Conservation (phyloP, 192 early-diverging fungal genomes). For the Thoreauomyces humboldtii region DNA sequence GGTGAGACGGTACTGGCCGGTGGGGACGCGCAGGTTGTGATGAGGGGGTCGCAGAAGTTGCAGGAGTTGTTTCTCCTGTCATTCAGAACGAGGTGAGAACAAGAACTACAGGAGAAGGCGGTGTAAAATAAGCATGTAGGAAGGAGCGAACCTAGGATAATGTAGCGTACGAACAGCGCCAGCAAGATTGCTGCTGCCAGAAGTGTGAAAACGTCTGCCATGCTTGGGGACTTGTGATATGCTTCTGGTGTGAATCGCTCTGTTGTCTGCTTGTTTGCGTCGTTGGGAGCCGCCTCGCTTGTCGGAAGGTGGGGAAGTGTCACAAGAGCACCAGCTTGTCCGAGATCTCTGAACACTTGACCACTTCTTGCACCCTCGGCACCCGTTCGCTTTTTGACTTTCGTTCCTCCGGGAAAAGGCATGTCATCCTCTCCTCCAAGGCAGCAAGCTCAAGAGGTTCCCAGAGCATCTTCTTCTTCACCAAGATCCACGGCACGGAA, state of each 20-base stretch:
- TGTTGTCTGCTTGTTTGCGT: too few relatives aligned
- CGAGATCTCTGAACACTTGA: too few relatives aligned
- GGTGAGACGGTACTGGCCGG: constrained; percentile 1
- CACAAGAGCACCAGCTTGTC: too few relatives aligned
- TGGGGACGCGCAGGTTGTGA: neutral
- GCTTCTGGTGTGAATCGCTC: too few relatives aligned
- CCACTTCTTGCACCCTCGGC: too few relatives aligned
- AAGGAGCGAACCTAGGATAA: neutral
- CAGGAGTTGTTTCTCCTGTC: neutral
- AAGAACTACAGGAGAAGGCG: neutral
- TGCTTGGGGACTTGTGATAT: too few relatives aligned
- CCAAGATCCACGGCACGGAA: neutral
- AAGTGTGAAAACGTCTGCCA: neutral
- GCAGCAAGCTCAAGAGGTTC: too few relatives aligned
- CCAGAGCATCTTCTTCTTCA: neutral
- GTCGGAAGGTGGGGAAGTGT: too few relatives aligned
- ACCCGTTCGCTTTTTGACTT: too few relatives aligned
- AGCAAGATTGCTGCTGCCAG: neutral
- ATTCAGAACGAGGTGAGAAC: neutral
- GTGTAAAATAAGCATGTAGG: neutral
- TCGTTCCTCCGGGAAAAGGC: too few relatives aligned
- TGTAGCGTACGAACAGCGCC: neutral
- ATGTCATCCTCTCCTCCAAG: too few relatives aligned
- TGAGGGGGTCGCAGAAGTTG: neutral
- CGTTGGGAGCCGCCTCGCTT: too few relatives aligned